A percentile compares a stretch with the other conserved stretches of the same genome.
phyloP scores from a whole-genome alignment of 179 eudicot species.

The Amaranthus tricolor region DNA sequence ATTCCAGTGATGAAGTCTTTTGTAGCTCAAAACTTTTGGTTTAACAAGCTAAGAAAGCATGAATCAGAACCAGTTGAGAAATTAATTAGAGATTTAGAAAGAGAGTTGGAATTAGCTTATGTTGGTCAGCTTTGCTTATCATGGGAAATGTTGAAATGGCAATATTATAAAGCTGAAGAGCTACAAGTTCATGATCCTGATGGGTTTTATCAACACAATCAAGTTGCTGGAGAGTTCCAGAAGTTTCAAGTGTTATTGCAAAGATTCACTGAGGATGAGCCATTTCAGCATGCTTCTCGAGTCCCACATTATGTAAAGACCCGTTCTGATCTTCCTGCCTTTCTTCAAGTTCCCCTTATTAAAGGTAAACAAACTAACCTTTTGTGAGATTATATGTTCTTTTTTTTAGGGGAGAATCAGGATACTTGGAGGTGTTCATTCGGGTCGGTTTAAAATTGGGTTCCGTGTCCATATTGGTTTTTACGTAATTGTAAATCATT shows the following conservation, averaged over 20 bases:
- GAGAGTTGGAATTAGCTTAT: slow-evolving; percentile 63
- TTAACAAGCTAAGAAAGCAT: slow-evolving; percentile 50
- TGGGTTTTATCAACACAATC: slow-evolving; percentile 49
- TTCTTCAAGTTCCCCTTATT: slow-evolving; percentile 74
- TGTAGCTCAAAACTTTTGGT: slow-evolving; percentile 19
- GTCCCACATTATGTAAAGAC: slow-evolving; percentile 58
- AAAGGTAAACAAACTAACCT: slow-evolving; percentile 46
- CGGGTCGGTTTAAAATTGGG: no score
- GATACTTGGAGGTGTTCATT: no score
- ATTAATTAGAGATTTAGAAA: slow-evolving; percentile 47
- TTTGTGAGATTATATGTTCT: no score
- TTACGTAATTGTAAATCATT: no score
- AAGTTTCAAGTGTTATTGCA: slow-evolving; percentile 78
- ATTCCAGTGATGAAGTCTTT: slow-evolving; percentile 47
- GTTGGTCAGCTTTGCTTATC: slow-evolving; percentile 81
- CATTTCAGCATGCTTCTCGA: slow-evolving; percentile 67
- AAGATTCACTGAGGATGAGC: slow-evolving; percentile 79
- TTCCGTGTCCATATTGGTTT: no score
- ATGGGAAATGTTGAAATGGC: slow-evolving; percentile 90
- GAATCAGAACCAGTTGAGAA: slow-evolving; percentile 58
- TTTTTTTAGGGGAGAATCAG: no score
- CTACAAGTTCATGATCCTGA: slow-evolving; percentile 43
- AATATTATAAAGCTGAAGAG: slow-evolving; percentile 53
- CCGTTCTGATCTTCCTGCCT: slow-evolving; percentile 41
- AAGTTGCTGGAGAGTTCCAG: slow-evolving; percentile 71